Evolutionary conservation across 768 basidiomycete species (phyloP).

Genomic region (Tephrocybe sp.): DNA sequence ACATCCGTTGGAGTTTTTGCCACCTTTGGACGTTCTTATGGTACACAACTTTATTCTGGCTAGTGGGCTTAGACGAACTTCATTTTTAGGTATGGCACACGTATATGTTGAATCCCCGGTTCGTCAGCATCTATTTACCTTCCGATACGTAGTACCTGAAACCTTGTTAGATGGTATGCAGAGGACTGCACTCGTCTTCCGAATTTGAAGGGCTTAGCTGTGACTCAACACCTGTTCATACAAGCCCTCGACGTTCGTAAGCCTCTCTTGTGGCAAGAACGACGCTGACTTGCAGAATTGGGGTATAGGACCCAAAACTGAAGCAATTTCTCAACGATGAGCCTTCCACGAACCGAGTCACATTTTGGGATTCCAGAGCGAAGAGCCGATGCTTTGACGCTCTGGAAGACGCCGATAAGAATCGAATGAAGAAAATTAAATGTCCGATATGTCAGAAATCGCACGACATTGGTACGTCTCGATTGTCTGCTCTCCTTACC

Average conservation of each 20-base stretch:
- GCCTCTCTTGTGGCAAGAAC: too few relatives aligned
- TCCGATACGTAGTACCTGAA: too few relatives aligned
- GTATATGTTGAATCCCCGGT: background rate
- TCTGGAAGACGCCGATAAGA: background rate
- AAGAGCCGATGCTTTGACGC: background rate
- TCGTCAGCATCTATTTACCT: background rate
- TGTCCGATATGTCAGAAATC: background rate
- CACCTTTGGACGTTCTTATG: conserved; percentile 7
- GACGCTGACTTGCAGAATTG: too few relatives aligned
- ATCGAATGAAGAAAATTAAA: background rate
- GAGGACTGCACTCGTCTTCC: background rate
- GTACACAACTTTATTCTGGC: background rate
- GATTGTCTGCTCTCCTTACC: background rate
- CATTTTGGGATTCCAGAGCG: background rate
- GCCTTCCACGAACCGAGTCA: too few relatives aligned
- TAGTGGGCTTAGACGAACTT: background rate
- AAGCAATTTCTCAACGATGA: too few relatives aligned
- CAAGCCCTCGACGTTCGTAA: too few relatives aligned
- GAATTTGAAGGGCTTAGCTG: too few relatives aligned
- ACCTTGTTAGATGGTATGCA: too few relatives aligned
- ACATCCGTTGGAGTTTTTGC: conserved; percentile 1
- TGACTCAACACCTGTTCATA: too few relatives aligned
- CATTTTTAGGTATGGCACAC: background rate
- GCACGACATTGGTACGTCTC: background rate
- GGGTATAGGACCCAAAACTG: too few relatives aligned